A percentile compares a stretch with the other conserved stretches of the same genome.
Evolutionary conservation across 2,329 filamentous ascomycete genomes (phyloP).

Genomic region (Epichloe gansuensis): DNA sequence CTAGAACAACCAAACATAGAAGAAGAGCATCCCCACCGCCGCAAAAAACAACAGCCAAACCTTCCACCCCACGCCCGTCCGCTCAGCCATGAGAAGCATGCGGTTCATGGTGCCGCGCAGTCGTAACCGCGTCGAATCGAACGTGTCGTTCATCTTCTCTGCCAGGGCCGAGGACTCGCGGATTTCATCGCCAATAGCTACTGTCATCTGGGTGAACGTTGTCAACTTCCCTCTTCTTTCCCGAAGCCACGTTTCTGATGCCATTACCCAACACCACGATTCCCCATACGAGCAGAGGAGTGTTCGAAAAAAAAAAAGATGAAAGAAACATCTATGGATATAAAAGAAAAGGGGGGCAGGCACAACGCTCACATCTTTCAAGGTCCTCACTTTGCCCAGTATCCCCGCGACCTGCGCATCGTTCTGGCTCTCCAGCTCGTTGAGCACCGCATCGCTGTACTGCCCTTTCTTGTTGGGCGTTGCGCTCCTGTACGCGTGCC

Average conservation of each 20-base stretch:
- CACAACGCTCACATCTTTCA: slow-evolving; percentile 63
- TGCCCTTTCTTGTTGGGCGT: slow-evolving; percentile 73
- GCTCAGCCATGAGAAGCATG: slow-evolving; percentile 91
- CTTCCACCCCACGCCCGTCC: slow-evolving; percentile 90
- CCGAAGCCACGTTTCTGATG: too few relatives aligned
- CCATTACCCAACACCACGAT: too few relatives aligned
- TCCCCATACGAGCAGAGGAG: too few relatives aligned
- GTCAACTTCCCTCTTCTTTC: too few relatives aligned
- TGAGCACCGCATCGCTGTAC: slow-evolving; percentile 83
- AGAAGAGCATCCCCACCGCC: slow-evolving; percentile 70
- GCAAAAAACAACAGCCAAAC: slow-evolving; percentile 86
- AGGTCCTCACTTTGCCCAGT: slow-evolving; percentile 71
- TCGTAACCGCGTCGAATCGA: slow-evolving; percentile 70
- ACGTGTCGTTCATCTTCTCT: slow-evolving; percentile 91
- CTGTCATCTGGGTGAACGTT: slow-evolving; percentile 51
- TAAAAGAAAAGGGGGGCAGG: neutral
- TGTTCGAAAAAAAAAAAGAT: too few relatives aligned
- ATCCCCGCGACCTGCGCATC: slow-evolving; percentile 84
- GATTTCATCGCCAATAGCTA: slow-evolving; percentile 92
- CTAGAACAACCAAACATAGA: slow-evolving; percentile 84
- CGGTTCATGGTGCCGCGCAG: slow-evolving; percentile 89
- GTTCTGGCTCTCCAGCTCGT: slow-evolving; percentile 92
- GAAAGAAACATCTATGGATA: too few relatives aligned
- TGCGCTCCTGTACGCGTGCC: slow-evolving; percentile 44
- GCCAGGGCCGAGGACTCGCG: slow-evolving; percentile 76